Conservation (phyloP, 1,284 basidiomycete genomes). For the Malassezia slooffiae region DNA sequence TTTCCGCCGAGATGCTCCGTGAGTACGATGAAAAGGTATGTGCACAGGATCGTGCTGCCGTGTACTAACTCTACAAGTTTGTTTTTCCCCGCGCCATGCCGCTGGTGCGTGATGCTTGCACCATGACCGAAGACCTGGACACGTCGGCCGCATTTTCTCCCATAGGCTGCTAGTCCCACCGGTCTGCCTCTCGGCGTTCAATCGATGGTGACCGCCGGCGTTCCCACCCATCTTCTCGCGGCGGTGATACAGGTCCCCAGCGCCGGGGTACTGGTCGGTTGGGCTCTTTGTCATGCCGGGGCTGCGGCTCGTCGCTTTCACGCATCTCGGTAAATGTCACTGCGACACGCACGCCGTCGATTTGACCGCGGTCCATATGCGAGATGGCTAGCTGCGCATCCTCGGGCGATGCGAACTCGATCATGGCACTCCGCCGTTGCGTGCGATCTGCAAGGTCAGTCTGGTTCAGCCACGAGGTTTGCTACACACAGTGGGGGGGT, state of each 20-base stretch:
- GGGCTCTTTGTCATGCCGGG: too few species aligned
- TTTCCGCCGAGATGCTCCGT: conserved; percentile 11
- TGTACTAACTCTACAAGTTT: too few species aligned
- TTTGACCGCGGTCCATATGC: conserved; percentile 31
- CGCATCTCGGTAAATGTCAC: too few species aligned
- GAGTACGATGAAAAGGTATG: conserved; percentile 17
- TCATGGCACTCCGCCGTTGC: conserved; percentile 9
- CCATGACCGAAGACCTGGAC: conserved; percentile 8
- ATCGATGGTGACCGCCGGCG: too few species aligned
- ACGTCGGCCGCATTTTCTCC: not conserved
- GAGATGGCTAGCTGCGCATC: conserved; percentile 21
- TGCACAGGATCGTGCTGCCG: not conserved
- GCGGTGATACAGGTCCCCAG: too few species aligned
- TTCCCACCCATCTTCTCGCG: too few species aligned
- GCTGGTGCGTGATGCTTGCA: conserved; percentile 12
- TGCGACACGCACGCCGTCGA: conserved; percentile 18
- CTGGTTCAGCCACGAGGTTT: not conserved
- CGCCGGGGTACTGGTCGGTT: too few species aligned
- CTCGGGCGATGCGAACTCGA: conserved; percentile 13
- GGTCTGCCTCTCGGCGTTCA: too few species aligned
- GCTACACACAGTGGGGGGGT: not conserved
- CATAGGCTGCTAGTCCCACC: not conserved
- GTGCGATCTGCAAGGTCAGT: not conserved
- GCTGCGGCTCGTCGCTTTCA: too few species aligned
- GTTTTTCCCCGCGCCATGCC: conserved; percentile 16